Percentiles rank a stretch among this genome's conserved stretches.
These are phyloP conservation scores for Rosa chinensis DNA, from an alignment of 306 rosid genomes.

Conservation along the genomic window DNA sequence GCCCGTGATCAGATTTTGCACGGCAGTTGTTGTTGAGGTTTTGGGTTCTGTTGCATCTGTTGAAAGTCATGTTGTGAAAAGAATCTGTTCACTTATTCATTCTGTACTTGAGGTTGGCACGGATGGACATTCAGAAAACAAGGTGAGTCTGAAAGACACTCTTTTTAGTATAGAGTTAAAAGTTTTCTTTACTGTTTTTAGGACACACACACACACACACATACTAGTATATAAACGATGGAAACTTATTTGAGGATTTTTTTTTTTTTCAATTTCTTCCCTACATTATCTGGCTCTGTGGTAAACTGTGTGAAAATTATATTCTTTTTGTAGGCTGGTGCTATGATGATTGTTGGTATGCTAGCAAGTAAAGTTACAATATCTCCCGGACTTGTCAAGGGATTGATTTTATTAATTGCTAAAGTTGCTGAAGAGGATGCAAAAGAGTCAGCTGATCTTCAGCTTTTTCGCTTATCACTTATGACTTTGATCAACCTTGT, in stretches of 20 bases:
- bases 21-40: conserved; percentile 81
- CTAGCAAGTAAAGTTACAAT: conserved; percentile 70
- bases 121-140: conserved; percentile 62
- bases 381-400: conserved; percentile 71
- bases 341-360: conserved; percentile 82
- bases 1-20: conserved; percentile 65
- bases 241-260: not conserved
- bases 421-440: conserved; percentile 68
- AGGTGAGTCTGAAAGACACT: conserved; percentile 49
- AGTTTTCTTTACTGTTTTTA: not conserved
- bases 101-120: conserved; percentile 68
- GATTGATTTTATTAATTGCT: conserved; percentile 66
- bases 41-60: conserved; percentile 63
- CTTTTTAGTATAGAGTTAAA: not conserved
- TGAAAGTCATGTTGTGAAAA: conserved; percentile 60
- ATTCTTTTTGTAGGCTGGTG: conserved; percentile 67
- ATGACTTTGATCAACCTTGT: conserved; percentile 76
- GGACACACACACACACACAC: not conserved
- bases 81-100: conserved; percentile 66
- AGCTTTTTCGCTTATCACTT: conserved; percentile 73
- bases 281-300: not conserved
- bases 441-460: conserved; percentile 58
- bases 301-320: conserved; percentile 1
- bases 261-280: not conserved
- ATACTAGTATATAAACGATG: not conserved